Evolutionary conservation across 2,329 filamentous ascomycete genomes (phyloP), one percentile per base, ranked within the genome.

Genomic region (Fusarium chuoi): DNA sequence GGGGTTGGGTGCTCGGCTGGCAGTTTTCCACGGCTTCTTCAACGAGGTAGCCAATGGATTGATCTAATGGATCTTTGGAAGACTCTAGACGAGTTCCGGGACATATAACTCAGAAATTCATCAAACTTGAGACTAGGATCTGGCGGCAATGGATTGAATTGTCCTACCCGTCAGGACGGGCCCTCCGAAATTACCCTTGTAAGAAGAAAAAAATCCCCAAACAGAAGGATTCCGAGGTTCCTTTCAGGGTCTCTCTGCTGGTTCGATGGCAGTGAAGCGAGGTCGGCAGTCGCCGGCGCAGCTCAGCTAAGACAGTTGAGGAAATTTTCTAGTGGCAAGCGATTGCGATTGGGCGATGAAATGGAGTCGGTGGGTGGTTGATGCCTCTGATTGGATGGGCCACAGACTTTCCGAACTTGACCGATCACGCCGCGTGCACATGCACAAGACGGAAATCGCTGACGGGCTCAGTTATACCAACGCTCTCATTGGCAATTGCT

Each of bases 401-500:
- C 28, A 35, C 66, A 39, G 49, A 52, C 65, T 74, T 78, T 64
- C 76, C 76, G 76, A 78, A 68, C 68, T 71, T 74, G 74, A 72
- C 75, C 77, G 77, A 78, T 58, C 44, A 68, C 68, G 51, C 45
- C 55, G 70, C 46, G 41, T 69, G 66, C 66, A 52, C 70, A 71
- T 68, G 71, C 49, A 38, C 48, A 46, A 49, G 55, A 58, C 66
- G 46, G 67, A 62, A 62, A 51, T 66, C 59, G 62, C 71, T 71
- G 70, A 71, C 72, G 54, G 70, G 44, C 49, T 46, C 60, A 61
- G 61, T 76, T 75, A 70, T 78, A 72, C 59, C 72, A 65, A 58
- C 71, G 60, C 54, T 68, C 74, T 74, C 68, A 77, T 77, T 77
- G 75, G 75, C 54, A 78, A 77, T 72, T 62, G 60, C 57, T 44